A percentile compares a stretch with the other conserved stretches of the same genome.
Conservation (phyloP, 148 eudicot genomes). For the Silene conica region DNA sequence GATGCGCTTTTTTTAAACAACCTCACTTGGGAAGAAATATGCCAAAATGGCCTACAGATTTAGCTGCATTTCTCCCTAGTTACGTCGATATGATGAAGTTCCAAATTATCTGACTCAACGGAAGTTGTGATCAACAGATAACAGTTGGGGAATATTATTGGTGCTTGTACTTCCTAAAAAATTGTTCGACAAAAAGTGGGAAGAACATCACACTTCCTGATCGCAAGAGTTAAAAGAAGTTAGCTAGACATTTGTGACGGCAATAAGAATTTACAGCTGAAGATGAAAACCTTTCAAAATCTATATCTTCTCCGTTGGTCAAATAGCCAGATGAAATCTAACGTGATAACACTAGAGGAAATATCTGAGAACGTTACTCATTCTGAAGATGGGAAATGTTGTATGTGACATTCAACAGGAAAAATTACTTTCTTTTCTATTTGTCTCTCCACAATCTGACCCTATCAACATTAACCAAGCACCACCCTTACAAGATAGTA, state of each 20-base stretch:
- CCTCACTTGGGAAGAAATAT: background rate
- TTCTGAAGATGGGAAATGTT: too few species aligned
- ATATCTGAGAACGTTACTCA: background rate
- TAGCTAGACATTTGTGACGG: background rate
- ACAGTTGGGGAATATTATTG: background rate
- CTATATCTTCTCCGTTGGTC: background rate
- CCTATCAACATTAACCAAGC: background rate
- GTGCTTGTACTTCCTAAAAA: background rate
- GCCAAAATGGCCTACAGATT: background rate
- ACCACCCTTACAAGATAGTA: background rate
- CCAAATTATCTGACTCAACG: background rate
- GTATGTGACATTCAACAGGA: too few species aligned
- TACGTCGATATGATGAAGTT: background rate
- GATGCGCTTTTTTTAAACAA: background rate
- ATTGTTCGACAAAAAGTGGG: background rate
- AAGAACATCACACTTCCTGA: background rate
- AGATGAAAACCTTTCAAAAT: background rate
- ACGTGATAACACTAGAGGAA: background rate
- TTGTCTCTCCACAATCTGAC: background rate
- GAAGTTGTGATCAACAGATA: background rate
- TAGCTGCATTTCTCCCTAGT: conserved; percentile 6
- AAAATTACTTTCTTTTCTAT: too few species aligned
- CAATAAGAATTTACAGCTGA: background rate
- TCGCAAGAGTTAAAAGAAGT: background rate
- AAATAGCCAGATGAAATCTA: background rate